Conservation (phyloP, 129 eudicot genomes). For the Flaveria linearis region DNA sequence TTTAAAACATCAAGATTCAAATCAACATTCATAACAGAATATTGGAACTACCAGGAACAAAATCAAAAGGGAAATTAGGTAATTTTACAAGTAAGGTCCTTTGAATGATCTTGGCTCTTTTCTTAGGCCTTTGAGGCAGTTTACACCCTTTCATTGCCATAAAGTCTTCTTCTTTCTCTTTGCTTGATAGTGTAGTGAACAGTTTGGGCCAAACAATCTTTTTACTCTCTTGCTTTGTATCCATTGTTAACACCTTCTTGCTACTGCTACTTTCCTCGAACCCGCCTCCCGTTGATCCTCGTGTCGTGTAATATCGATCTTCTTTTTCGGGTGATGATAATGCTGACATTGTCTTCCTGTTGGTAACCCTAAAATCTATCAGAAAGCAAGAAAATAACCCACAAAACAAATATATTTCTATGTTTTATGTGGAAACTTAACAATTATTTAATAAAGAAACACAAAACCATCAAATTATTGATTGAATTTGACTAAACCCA, state of each 20-base stretch:
- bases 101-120: conserved; percentile 79
- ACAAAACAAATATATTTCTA: conserved; percentile 8
- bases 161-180: conserved; percentile 91
- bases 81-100: conserved; percentile 63
- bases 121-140: conserved; percentile 83
- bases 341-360: conserved; percentile 45
- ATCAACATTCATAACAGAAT: conserved; percentile 9
- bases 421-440: conserved; percentile 10
- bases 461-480: not conserved
- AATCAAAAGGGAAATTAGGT: conserved; percentile 22
- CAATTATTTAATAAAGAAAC: not conserved
- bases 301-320: conserved; percentile 72
- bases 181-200: conserved; percentile 55
- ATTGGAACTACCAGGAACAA: conserved; percentile 7
- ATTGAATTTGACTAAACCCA: conserved; percentile 8
- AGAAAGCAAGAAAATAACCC: conserved; percentile 31
- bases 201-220: conserved; percentile 72
- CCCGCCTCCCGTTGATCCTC: conserved; percentile 52
- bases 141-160: conserved; percentile 90
- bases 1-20: conserved; percentile 19
- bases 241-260: conserved; percentile 42
- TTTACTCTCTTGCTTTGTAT: conserved; percentile 50
- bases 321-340: conserved; percentile 67
- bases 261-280: conserved; percentile 54
- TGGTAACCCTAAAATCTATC: conserved; percentile 40